Conservation (phyloP, 116 monocot genomes). For the Papilionanthe hybrid region DNA sequence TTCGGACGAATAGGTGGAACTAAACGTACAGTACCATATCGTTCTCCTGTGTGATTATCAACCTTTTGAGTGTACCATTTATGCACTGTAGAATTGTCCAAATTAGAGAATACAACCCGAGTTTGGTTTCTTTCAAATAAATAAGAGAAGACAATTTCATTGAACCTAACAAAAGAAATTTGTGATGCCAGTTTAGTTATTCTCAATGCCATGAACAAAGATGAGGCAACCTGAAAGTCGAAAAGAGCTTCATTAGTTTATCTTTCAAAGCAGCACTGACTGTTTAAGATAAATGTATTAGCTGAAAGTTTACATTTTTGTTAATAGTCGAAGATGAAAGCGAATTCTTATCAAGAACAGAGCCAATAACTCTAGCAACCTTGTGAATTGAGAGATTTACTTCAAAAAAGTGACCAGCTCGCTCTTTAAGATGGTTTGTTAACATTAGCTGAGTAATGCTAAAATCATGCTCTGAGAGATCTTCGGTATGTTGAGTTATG, state of each 20-base stretch:
- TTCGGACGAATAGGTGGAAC: neutral
- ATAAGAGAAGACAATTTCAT: slow-evolving; percentile 14
- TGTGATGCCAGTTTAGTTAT: slow-evolving; percentile 5
- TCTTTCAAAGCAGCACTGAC: too few relatives aligned
- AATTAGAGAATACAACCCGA: slow-evolving; percentile 1
- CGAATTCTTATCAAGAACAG: neutral
- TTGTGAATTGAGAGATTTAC: slow-evolving; percentile 3
- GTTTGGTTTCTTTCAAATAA: neutral
- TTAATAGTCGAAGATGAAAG: neutral
- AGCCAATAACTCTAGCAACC: neutral
- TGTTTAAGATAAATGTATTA: neutral
- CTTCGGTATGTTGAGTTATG: slow-evolving; percentile 2
- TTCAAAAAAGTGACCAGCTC: neutral
- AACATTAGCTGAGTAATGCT: neutral
- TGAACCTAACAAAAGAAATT: slow-evolving; percentile 10
- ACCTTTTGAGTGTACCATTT: slow-evolving; percentile 8
- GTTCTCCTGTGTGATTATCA: slow-evolving; percentile 6
- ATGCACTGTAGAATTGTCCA: neutral
- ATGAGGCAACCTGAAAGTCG: slow-evolving; percentile 9
- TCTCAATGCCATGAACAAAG: slow-evolving; percentile 14
- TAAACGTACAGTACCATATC: neutral
- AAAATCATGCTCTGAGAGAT: neutral
- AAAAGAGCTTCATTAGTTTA: neutral
- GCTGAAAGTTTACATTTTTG: neutral
- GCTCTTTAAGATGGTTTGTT: neutral